Evolutionary conservation across 371 early-diverging fungal species (phyloP), one percentile per base, ranked within the genome.

Genomic region (Entomophthora muscae): DNA sequence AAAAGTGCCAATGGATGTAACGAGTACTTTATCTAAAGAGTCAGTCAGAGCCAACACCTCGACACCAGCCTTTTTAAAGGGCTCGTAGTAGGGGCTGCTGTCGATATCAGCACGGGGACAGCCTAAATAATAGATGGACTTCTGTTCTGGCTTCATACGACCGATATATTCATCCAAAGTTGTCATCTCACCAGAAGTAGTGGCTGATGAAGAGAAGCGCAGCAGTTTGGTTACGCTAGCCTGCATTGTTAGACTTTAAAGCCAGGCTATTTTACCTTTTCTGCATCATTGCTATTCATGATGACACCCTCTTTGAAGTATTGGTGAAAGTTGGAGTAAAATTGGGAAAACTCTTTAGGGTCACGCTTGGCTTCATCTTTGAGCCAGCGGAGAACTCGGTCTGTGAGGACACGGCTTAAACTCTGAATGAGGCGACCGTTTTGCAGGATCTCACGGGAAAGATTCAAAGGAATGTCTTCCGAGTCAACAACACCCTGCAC

Each of bases 401-500:
- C 72, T 3, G 85, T 85, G 72, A 88, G 74, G 63, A 85, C 79
- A 52, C 79, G 76, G 52, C 80, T 80, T 52, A 85, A 73, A 26
- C 82, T 75, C 67, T 85, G 88, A 60, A 91, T 76, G 5, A 90
- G 69, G 21, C 82, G 79, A 52, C 90, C 86, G 61, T 95, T 89
- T 71, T 98, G 98, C 22, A 98, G 72, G 31, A 95, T 77, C 73
- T 99, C 99, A 66, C 99, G 88, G 23, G 96, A 95, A 17, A 99
- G 89, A 67, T 96, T 98, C 66, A 99, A 75, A 2, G 99, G 97
- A 66, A 99, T 80, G 71, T 99, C 98, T 70, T 94, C 94, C 13
- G 89, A 89, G 70, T 96, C 94, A 13, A 99, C 90, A 28, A 97
- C 87, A 57, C 97, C 95, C 74, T 88, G 86, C 59, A 89, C 75